Evolutionary conservation across 805 yeast species (phyloP), one percentile per base, ranked within the genome.

Genomic region (Wickerhamomyces canadensis): DNA sequence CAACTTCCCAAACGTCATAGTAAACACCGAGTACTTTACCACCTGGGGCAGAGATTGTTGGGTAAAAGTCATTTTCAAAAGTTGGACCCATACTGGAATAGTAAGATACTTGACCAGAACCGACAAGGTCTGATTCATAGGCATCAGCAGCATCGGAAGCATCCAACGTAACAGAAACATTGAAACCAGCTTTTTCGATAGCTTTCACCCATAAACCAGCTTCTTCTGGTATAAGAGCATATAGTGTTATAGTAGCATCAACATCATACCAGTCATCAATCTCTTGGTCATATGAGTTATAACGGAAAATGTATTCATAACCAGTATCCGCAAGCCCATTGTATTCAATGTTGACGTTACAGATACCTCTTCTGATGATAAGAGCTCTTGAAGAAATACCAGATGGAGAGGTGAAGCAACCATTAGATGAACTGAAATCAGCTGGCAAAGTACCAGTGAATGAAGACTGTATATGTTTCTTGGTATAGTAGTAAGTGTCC

Each of bases 41-140:
- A 36, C 49, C 49, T 41, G 49, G 49, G 31, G 43, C 47, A 31
- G 39, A 21, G 16, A 43, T 24, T 12, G 39, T 35, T 15, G 49
- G 49, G 21, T 29, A 45, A 36, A 38, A 43, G 13, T 31, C 21
- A 31, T 45, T 45, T 35, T 41, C 38, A 31, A 33, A 45, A 13
- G 45, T 43, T 35, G 49, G 49, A 28, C 49, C 49, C 47, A 43
- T 40, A n/a, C 45, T 38, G 5, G 41, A 23, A 34, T 30, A 45
- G 32, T 22, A 43, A 25, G 32, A 35, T 29, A 41, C 29, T 30
- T 43, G 43, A 26, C 47, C 47, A 28, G 47, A 35, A 16, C 33
- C 28, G 9, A 41, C 13, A 11, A 23, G 19, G 8, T 29, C 26
- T 11, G 31, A 21, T 1, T 35, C 31, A 5, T 22, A 35, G 18